A percentile compares a stretch with the other conserved stretches of the same genome.
Conservation (phyloP, 2,329 filamentous ascomycete genomes). For the Monosporascus sp. region DNA sequence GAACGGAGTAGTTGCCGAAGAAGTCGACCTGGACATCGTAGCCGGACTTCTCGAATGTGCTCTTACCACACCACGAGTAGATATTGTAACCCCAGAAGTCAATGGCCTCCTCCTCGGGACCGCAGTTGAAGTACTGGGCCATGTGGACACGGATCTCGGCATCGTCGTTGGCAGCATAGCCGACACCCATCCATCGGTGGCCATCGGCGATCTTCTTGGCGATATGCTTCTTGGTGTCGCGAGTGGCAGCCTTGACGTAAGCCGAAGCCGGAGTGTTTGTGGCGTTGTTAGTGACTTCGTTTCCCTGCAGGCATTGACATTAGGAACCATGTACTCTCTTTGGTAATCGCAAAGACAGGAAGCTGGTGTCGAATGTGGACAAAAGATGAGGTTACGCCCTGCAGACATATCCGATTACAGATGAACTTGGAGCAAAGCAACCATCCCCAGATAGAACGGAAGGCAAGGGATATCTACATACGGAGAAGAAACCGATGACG, state of each 20-base stretch:
- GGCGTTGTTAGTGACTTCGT: constrained; percentile 70
- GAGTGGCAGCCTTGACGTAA: constrained; percentile 76
- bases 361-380: too few relatives aligned
- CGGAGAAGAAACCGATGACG: constrained; percentile 73
- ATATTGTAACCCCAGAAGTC: constrained; percentile 89
- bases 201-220: constrained; percentile 47
- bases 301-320: constrained; percentile 40
- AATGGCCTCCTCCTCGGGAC: constrained; percentile 51
- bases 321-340: too few relatives aligned
- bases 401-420: too few relatives aligned
- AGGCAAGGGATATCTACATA: background rate
- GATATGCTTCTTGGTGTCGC: constrained; percentile 77
- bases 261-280: constrained; percentile 72
- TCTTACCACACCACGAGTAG: constrained; percentile 76
- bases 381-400: too few relatives aligned
- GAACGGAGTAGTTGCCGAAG: constrained; percentile 68
- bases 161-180: constrained; percentile 77
- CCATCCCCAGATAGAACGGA: too few relatives aligned
- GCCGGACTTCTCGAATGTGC: constrained; percentile 60
- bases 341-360: too few relatives aligned
- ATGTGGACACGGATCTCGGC: constrained; percentile 63
- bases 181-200: constrained; percentile 67
- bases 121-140: constrained; percentile 74
- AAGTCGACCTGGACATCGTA: constrained; percentile 66
- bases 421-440: too few relatives aligned